These are phyloP conservation scores for Daldinia vernicosa DNA, from an alignment of 495 filamentous ascomycete species.

Conservation along the genomic window DNA sequence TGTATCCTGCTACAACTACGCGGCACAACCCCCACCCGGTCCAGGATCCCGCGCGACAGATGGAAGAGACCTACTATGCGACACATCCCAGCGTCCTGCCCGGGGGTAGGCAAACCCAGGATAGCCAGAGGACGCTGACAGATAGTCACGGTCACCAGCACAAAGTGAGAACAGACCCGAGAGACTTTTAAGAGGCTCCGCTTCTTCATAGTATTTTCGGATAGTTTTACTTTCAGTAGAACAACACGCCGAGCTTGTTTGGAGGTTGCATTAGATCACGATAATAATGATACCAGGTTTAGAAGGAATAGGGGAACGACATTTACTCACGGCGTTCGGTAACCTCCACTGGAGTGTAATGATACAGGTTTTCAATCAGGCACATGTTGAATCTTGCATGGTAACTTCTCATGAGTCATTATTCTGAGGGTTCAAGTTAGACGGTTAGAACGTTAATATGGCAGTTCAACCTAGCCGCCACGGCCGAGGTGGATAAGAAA, in stretches of 20 bases:
- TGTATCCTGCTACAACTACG: slow-evolving; percentile 73
- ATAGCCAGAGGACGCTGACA: slow-evolving; percentile 42
- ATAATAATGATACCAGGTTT: not conserved
- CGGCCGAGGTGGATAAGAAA: not conserved
- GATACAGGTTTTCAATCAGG: not conserved
- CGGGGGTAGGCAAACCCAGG: slow-evolving; percentile 27
- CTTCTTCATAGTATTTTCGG: not conserved
- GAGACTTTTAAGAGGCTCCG: slow-evolving; percentile 16
- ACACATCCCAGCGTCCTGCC: slow-evolving; percentile 31
- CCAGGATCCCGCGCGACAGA: slow-evolving; percentile 34
- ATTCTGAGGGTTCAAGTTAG: not conserved
- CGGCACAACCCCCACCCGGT: slow-evolving; percentile 31
- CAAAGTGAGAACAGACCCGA: slow-evolving; percentile 27
- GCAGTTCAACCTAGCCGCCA: not conserved
- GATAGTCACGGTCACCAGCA: not conserved
- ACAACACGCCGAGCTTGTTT: not conserved
- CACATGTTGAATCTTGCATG: not conserved
- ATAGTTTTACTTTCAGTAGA: not conserved
- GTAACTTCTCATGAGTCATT: not conserved
- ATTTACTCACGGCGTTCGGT: not conserved
- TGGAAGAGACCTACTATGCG: slow-evolving; percentile 48
- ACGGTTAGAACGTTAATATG: not conserved
- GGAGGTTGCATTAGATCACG: not conserved
- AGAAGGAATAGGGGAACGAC: not conserved
- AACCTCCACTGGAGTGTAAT: not conserved